Conservation (phyloP, 768 basidiomycete species). For the Aureoboletus auriporus region DNA sequence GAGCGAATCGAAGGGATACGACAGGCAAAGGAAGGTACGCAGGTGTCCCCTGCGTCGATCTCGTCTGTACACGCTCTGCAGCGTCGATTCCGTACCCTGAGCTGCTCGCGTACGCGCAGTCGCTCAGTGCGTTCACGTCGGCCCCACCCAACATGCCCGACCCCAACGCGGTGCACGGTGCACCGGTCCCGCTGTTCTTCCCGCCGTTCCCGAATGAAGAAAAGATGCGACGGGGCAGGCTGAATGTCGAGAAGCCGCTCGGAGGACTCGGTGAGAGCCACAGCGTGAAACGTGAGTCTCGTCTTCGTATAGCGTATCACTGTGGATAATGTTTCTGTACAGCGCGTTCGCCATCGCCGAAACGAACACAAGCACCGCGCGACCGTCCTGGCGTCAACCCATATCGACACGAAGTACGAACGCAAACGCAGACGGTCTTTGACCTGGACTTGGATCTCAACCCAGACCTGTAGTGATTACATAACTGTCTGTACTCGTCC, state of each 20-base stretch:
- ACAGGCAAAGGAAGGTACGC: constrained; percentile 65
- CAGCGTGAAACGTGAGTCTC: constrained; percentile 64
- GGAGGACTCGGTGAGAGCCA: constrained; percentile 78
- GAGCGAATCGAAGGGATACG: constrained; percentile 66
- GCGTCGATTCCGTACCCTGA: constrained; percentile 81
- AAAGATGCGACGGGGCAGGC: constrained; percentile 79
- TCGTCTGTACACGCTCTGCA: constrained; percentile 24
- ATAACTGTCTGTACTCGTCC: constrained; percentile 12
- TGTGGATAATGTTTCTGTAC: constrained; percentile 8
- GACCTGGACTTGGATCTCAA: constrained; percentile 84
- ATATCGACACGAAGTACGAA: constrained; percentile 67
- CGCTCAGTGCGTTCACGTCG: constrained; percentile 80
- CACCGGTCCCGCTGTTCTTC: constrained; percentile 77
- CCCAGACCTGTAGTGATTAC: constrained; percentile 59
- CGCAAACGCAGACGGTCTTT: constrained; percentile 59
- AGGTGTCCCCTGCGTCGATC: neutral
- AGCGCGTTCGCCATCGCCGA: constrained; percentile 66
- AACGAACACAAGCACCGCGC: constrained; percentile 41
- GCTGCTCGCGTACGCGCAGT: constrained; percentile 79
- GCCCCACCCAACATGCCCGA: constrained; percentile 88
- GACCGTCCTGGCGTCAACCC: constrained; percentile 56
- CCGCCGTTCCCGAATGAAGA: constrained; percentile 91
- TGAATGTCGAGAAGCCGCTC: constrained; percentile 78
- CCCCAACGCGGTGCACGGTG: constrained; percentile 50
- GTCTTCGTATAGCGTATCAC: neutral